A percentile compares a stretch with the other conserved stretches of the same genome.
Conservation (phyloP, 805 yeast genomes). For the Wickerhamomyces rabaulensis region DNA sequence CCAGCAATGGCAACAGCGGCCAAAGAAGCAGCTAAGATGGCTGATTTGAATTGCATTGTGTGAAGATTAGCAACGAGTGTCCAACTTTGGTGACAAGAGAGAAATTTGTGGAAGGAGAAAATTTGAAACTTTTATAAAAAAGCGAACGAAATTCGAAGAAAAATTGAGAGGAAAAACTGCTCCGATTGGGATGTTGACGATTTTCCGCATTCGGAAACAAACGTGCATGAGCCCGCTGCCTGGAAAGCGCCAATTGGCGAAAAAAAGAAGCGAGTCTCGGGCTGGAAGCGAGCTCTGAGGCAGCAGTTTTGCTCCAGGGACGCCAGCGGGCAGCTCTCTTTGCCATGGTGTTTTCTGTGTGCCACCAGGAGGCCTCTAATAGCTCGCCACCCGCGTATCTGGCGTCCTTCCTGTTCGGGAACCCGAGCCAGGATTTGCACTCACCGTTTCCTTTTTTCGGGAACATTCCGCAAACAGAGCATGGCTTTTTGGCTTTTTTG, state of each 20-base stretch:
- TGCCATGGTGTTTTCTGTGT: too few species aligned
- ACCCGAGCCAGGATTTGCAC: too few species aligned
- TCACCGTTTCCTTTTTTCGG: too few species aligned
- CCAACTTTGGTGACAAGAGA: background rate
- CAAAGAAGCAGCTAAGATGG: slow-evolving; percentile 43
- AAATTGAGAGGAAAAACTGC: background rate
- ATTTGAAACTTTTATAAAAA: slow-evolving; percentile 1
- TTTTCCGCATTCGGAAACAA: background rate
- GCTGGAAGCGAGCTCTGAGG: too few species aligned
- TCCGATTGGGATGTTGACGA: slow-evolving; percentile 3
- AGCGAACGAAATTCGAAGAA: background rate
- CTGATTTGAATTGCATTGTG: slow-evolving; percentile 52
- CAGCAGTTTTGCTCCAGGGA: too few species aligned
- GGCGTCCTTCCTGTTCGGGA: too few species aligned
- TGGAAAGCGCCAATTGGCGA: background rate
- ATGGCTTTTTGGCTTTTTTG: too few species aligned
- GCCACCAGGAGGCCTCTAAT: too few species aligned
- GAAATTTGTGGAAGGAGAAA: background rate
- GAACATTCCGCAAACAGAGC: too few species aligned
- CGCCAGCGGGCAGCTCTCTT: too few species aligned
- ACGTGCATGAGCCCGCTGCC: background rate
- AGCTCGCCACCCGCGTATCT: too few species aligned
- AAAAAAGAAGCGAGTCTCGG: too few species aligned
- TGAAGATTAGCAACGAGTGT: background rate
- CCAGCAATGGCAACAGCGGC: slow-evolving; percentile 43